These are phyloP conservation scores for Trichoderma sp. DNA, from an alignment of 2,329 filamentous ascomycete species.

Conservation along the genomic window DNA sequence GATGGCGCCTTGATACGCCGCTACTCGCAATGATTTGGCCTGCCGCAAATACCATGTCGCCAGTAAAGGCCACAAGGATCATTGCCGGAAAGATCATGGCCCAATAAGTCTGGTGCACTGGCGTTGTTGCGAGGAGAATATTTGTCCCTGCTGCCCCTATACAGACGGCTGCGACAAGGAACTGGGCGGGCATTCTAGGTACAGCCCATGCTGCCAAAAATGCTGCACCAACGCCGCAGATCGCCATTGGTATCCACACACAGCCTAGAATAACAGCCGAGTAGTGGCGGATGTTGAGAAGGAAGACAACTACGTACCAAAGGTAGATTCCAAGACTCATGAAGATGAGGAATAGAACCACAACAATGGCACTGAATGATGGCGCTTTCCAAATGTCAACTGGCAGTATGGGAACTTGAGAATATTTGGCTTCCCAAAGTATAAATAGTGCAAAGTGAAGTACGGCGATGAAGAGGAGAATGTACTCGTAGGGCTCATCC, in stretches of 20 bases:
- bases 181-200: background rate
- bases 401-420: background rate
- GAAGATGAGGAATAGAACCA: background rate
- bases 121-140: background rate
- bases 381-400: background rate
- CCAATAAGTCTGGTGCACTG: constrained; percentile 1
- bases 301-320: background rate
- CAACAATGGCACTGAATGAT: background rate
- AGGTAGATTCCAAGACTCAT: constrained; percentile 5
- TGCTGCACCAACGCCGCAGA: background rate
- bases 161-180: background rate
- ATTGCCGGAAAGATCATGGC: constrained; percentile 4
- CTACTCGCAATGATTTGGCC: constrained; percentile 7
- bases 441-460: background rate
- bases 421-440: background rate
- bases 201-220: constrained; percentile 5
- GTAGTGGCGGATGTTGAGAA: background rate
- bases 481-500: background rate
- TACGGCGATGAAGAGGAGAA: background rate
- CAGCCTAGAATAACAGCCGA: background rate
- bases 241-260: constrained; percentile 1
- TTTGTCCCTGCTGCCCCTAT: background rate
- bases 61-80: background rate
- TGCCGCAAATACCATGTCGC: constrained; percentile 15
- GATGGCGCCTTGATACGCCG: background rate